Base-by-base conservation (phyloP, 140 eudicot genomes). In the Ambrosia hybrid region DNA sequence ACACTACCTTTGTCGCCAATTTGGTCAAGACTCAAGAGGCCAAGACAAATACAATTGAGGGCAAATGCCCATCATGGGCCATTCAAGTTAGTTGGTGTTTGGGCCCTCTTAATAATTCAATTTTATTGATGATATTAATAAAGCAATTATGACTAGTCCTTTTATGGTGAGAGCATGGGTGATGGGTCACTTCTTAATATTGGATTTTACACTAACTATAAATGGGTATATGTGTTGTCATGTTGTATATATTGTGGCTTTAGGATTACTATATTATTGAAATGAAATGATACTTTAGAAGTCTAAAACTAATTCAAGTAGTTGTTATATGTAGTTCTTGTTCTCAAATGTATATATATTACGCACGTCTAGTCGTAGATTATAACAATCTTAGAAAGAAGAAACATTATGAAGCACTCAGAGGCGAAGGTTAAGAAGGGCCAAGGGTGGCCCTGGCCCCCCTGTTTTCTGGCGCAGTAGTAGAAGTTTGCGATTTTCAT, bases 41-140 rank as follows among this genome's bases (percentile, higher is more conserved):
- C 49, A 72, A 73, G 83, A 78, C 83, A 78, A 78, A 48, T 48
- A 46, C 74, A 78, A 57, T 45, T 57, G 78, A 72, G 74, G 70
- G 70, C 37, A 78, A 57, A 72, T 65, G 73, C 34, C 62, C 68
- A 75, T 75, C 73, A 76, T 76, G 82, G 78, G 78, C 68, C 83
- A 78, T 72, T 38, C 61, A 56, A 72, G 53, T 72, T 71, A 53
- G 78, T 78, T 76, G 71, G 58, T 65, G 69, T 65, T 72, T 78
- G 82, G 82, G 65, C 78, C 82, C 82, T 57, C 57, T 48, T 65
- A 57, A 78, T 78, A 57, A 78, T 78, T 78, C 83, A 78, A 16
- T 26, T 21, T 63, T 38, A 72, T 57, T 48, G n/a, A 65, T 72
- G 82, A 78, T 66, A 71, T 78, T 72, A 45, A 76, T 33, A 69